Evolutionary conservation across 2,329 filamentous ascomycete genomes (phyloP), one percentile per base, ranked within the genome.

Genomic region (Spiromastix sp.): DNA sequence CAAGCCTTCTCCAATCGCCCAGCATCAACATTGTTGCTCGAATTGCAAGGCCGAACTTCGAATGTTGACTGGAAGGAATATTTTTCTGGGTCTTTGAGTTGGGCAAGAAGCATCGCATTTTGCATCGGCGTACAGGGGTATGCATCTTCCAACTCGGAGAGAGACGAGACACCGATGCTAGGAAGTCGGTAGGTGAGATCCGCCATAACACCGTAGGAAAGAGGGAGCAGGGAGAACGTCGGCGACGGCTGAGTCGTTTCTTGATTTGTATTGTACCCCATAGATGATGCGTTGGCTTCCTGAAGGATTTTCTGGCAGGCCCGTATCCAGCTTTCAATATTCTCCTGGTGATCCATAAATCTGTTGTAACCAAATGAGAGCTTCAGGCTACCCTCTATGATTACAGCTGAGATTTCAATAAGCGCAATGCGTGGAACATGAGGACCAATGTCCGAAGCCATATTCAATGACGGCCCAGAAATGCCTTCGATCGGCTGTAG

Each of bases 281-380:
- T n/a, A n/a, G n/a, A n/a, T n/a, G n/a, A n/a, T n/a, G n/a, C n/a
- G n/a, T n/a, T n/a, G 38, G 54, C 51, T 5, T 42, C 30, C 1
- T 43, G 42, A 3, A 68, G 50, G 1, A 54, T 49, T 3, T 52
- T 30, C n/a, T 52, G 48, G 34, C 59, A 69, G 22, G 49, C 44
- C 0, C 50, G 47, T 3, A 70, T 55, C 68, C 67, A 71, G 11
- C 47, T 25, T 7, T 51, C 48, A 12, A 72, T 65, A 1, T 48
- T 47, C 2, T 55, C 46, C 37, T 70, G 66, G 41, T 70, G 63
- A 6, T 49, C 47, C 63, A 70, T 70, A 19, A 57, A 49, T 10
- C 57, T 54, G 43, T 70, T 71, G 50, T 66, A 70, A 0, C 66
- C 66, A 45, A 72, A 71, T 0, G 61, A 63, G 34, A 71, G 66